A percentile compares a stretch with the other conserved stretches of the same genome.
phyloP scores from a whole-genome alignment of 2,329 filamentous ascomycete species.

The Pseudocercospora musae region DNA sequence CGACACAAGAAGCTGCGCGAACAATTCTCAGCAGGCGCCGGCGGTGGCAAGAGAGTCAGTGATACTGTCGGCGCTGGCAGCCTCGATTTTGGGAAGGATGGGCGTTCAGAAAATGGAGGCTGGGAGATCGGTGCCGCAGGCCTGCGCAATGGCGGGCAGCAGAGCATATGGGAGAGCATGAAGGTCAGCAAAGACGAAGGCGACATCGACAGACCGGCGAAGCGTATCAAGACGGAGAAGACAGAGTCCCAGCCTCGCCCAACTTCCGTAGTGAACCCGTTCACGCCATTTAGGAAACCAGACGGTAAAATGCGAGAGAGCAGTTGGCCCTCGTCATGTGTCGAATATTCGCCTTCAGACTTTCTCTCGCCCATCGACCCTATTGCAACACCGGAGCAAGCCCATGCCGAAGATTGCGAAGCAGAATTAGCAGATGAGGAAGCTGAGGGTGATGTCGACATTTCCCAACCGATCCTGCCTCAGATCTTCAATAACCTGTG shows the following conservation, averaged over 20 bases:
- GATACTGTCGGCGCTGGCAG: constrained; percentile 66
- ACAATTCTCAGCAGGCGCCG: constrained; percentile 62
- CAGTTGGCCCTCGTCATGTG: constrained; percentile 30
- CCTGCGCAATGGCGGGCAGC: constrained; percentile 48
- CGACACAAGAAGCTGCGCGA: constrained; percentile 65
- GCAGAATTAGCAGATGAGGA: background rate
- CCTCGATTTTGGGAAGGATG: constrained; percentile 51
- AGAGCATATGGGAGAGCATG: constrained; percentile 38
- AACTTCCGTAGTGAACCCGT: constrained; percentile 31
- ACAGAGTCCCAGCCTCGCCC: constrained; percentile 14
- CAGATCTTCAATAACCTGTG: constrained; percentile 59
- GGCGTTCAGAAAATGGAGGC: constrained; percentile 51
- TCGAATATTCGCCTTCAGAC: constrained; percentile 30
- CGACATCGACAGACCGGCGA: constrained; percentile 12
- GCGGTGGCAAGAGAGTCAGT: constrained; percentile 56
- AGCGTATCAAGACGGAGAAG: constrained; percentile 20
- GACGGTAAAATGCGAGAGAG: constrained; percentile 31
- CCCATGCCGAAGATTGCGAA: background rate
- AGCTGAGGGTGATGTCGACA: background rate
- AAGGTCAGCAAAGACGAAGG: constrained; percentile 25
- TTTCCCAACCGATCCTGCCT: constrained; percentile 12
- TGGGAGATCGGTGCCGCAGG: constrained; percentile 49
- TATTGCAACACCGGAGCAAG: background rate
- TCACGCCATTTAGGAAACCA: constrained; percentile 29
- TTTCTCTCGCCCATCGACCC: constrained; percentile 28